Conservation (phyloP, 2,329 filamentous ascomycete species). For the Monosporascus sp. region DNA sequence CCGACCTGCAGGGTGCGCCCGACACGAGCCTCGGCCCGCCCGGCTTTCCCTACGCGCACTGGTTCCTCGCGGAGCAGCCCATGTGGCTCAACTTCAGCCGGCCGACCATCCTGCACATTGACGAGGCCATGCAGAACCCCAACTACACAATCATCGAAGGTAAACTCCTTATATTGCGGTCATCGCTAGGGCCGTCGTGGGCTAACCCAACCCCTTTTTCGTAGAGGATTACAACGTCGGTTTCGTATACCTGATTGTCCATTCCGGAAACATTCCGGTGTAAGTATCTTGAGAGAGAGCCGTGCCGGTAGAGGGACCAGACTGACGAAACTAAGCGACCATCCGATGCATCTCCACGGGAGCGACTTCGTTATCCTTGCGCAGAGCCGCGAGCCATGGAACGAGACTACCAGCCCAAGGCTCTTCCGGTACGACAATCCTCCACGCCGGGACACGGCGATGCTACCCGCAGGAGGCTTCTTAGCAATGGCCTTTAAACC, state of each 20-base stretch:
- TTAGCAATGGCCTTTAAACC: slow-evolving; percentile 1
- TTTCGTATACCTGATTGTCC: slow-evolving; percentile 15
- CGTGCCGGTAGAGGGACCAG: slow-evolving; percentile 10
- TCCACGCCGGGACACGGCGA: slow-evolving; percentile 2
- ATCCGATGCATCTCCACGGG: slow-evolving; percentile 46
- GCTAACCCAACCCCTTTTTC: background rate
- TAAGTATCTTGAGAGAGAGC: slow-evolving; percentile 9
- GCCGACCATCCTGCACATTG: slow-evolving; percentile 14
- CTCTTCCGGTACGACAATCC: slow-evolving; percentile 12
- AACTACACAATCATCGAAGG: slow-evolving; percentile 13
- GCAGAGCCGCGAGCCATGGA: slow-evolving; percentile 13
- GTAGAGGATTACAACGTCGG: slow-evolving; percentile 10
- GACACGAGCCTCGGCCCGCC: slow-evolving; percentile 21
- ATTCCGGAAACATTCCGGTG: slow-evolving; percentile 1
- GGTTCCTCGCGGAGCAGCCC: slow-evolving; percentile 10
- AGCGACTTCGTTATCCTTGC: slow-evolving; percentile 43
- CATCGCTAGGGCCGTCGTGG: background rate
- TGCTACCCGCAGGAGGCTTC: background rate
- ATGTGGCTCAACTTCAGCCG: slow-evolving; percentile 15
- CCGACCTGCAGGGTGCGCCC: slow-evolving; percentile 17
- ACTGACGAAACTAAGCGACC: slow-evolving; percentile 20
- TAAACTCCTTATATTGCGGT: background rate
- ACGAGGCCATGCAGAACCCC: slow-evolving; percentile 8
- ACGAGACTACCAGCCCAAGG: slow-evolving; percentile 1
- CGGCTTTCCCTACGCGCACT: slow-evolving; percentile 18